Conservation (phyloP, 352 stramenopile genomes). For the Detonula confervacea region DNA sequence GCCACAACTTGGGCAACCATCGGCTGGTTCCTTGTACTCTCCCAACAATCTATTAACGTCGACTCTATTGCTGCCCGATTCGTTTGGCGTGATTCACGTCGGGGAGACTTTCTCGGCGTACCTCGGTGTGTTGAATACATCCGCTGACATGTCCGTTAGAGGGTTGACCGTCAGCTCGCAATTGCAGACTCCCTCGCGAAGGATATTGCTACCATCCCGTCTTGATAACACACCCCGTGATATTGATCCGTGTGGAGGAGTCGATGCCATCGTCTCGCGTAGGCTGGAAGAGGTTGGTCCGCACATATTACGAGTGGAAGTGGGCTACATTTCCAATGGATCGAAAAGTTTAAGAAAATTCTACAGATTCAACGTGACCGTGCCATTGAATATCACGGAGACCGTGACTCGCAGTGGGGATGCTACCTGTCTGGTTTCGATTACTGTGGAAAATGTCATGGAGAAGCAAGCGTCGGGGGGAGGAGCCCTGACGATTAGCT, state of each 20-base stretch:
- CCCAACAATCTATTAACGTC: slow-evolving; percentile 50
- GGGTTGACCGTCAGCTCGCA: slow-evolving; percentile 71
- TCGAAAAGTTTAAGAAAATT: slow-evolving; percentile 80
- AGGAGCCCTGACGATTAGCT: slow-evolving; percentile 61
- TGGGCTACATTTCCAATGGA: slow-evolving; percentile 61
- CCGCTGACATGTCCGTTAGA: slow-evolving; percentile 49
- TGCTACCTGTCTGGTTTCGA: slow-evolving; percentile 64
- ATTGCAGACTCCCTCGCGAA: slow-evolving; percentile 75
- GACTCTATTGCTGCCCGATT: slow-evolving; percentile 68
- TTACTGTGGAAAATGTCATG: slow-evolving; percentile 69
- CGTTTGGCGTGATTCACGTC: slow-evolving; percentile 69
- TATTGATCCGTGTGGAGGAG: slow-evolving; percentile 50
- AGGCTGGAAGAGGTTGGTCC: slow-evolving; percentile 75
- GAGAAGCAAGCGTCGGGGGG: slow-evolving; percentile 27
- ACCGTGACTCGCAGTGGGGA: slow-evolving; percentile 59
- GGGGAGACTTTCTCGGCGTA: slow-evolving; percentile 83
- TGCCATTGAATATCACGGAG: slow-evolving; percentile 64
- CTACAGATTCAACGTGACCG: slow-evolving; percentile 82
- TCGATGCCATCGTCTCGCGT: slow-evolving; percentile 79
- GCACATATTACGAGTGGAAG: slow-evolving; percentile 82
- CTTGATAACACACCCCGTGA: slow-evolving; percentile 55
- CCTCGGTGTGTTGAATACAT: slow-evolving; percentile 76
- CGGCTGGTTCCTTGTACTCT: slow-evolving; percentile 37
- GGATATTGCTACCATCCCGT: slow-evolving; percentile 63
- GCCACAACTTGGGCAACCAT: slow-evolving; percentile 60